These are phyloP conservation scores for Setomelanomma holmii DNA, from an alignment of 2,329 filamentous ascomycete genomes.

Conservation along the genomic window DNA sequence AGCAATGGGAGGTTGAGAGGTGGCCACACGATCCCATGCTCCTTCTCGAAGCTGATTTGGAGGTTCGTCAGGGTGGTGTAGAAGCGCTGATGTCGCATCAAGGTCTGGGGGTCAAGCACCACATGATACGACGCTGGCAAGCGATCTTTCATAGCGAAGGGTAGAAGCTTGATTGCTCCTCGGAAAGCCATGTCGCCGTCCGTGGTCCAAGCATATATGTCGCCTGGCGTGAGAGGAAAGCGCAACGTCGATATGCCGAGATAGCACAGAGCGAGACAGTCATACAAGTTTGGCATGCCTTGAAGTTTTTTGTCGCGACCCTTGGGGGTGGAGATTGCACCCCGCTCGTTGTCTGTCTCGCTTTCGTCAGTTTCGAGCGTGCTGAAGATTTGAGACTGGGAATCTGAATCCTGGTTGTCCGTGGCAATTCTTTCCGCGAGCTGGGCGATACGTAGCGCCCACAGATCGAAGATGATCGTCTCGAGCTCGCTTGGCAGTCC, in stretches of 20 bases:
- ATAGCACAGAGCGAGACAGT: slow-evolving; percentile 81
- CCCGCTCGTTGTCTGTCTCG: slow-evolving; percentile 42
- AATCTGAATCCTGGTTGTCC: slow-evolving; percentile 40
- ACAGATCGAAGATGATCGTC: slow-evolving; percentile 81
- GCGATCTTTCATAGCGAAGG: slow-evolving; percentile 69
- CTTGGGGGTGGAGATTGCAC: slow-evolving; percentile 17
- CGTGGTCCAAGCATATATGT: slow-evolving; percentile 72
- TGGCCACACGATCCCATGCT: slow-evolving; percentile 76
- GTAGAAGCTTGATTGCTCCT: slow-evolving; percentile 65
- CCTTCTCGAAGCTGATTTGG: slow-evolving; percentile 67
- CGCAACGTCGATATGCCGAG: slow-evolving; percentile 77
- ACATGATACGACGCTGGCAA: slow-evolving; percentile 68
- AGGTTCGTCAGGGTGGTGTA: slow-evolving; percentile 70
- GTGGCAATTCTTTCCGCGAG: slow-evolving; percentile 56
- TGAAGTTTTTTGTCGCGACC: slow-evolving; percentile 57
- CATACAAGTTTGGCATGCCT: slow-evolving; percentile 70
- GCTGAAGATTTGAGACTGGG: slow-evolving; percentile 62
- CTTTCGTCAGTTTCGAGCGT: slow-evolving; percentile 59
- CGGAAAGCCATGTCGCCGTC: slow-evolving; percentile 71
- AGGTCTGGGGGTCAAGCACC: slow-evolving; percentile 61
- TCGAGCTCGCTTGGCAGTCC: slow-evolving; percentile 77
- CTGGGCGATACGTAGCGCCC: slow-evolving; percentile 74
- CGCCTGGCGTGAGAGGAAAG: slow-evolving; percentile 76
- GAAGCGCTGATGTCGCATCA: slow-evolving; percentile 63
- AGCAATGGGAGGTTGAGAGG: slow-evolving; percentile 73